phyloP scores from a whole-genome alignment of 2,329 filamentous ascomycete genomes.

The Hypoxylon sp. region DNA sequence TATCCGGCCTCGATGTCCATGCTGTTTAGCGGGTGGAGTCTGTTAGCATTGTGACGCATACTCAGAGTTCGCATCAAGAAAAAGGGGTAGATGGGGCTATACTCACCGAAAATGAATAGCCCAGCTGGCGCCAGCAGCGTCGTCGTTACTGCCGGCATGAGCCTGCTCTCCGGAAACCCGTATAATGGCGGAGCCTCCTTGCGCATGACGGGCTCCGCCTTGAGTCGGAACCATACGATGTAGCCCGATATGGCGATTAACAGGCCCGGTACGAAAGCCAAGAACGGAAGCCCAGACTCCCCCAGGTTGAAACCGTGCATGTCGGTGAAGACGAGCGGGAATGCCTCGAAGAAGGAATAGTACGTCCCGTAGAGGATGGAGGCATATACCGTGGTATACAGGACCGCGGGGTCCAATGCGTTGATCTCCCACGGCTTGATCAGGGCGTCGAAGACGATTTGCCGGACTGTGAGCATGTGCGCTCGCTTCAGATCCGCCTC shows the following conservation, averaged over 20 bases:
- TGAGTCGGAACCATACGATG: constrained; percentile 53
- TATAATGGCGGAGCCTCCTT: constrained; percentile 37
- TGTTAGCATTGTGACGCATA: not conserved
- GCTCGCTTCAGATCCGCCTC: constrained; percentile 45
- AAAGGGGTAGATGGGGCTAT: not conserved
- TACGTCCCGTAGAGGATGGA: constrained; percentile 58
- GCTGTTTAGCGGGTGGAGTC: constrained; percentile 32
- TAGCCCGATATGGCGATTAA: constrained; percentile 55
- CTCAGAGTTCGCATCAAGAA: too few species aligned
- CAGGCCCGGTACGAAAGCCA: constrained; percentile 57
- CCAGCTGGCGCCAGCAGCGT: constrained; percentile 54
- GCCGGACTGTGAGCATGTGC: constrained; percentile 37
- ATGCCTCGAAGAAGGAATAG: constrained; percentile 64
- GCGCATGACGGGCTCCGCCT: constrained; percentile 40
- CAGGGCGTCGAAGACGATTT: constrained; percentile 43
- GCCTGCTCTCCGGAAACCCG: constrained; percentile 38
- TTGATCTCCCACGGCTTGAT: constrained; percentile 52
- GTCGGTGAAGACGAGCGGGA: constrained; percentile 60
- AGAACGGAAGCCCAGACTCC: constrained; percentile 58
- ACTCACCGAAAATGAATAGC: constrained; percentile 55
- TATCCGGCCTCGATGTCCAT: constrained; percentile 51
- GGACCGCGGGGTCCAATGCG: constrained; percentile 53
- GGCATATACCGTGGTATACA: constrained; percentile 57
- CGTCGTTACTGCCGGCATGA: constrained; percentile 56
- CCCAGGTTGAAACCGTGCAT: constrained; percentile 61